Evolutionary conservation across 768 basidiomycete genomes (phyloP).

Genomic region (Lyophyllum decastes): DNA sequence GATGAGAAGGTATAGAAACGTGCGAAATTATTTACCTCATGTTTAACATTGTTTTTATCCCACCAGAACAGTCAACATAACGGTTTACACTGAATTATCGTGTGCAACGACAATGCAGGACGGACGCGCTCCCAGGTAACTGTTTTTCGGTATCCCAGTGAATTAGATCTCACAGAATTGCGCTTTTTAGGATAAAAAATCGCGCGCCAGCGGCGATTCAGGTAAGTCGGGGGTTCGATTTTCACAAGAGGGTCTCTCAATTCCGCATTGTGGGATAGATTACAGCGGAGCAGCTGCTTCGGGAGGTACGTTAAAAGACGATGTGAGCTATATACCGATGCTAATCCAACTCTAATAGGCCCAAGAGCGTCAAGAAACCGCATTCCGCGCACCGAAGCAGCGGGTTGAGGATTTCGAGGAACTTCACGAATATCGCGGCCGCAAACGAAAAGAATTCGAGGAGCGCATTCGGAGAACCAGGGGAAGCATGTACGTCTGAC

Average conservation of each 20-base stretch:
- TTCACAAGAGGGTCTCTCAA: neutral
- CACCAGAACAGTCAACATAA: neutral
- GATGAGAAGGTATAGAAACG: too few relatives aligned
- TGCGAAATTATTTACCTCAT: neutral
- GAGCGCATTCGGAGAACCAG: constrained; percentile 80
- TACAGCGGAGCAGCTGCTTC: constrained; percentile 95
- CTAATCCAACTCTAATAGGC: constrained; percentile 50
- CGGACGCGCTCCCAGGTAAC: constrained; percentile 16
- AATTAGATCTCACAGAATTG: neutral
- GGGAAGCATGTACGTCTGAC: constrained; percentile 67
- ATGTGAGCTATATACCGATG: neutral
- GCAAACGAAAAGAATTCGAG: constrained; percentile 94
- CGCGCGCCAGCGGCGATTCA: constrained; percentile 93
- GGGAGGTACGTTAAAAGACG: constrained; percentile 61
- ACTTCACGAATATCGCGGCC: constrained; percentile 84
- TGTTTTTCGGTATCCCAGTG: neutral
- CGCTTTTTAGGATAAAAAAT: constrained; percentile 78
- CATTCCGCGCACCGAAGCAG: constrained; percentile 91
- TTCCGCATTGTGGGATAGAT: constrained; percentile 55
- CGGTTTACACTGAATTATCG: neutral
- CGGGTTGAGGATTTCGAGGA: constrained; percentile 96
- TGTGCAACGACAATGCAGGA: constrained; percentile 14
- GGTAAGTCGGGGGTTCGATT: constrained; percentile 41
- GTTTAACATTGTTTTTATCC: neutral
- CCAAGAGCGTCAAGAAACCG: constrained; percentile 94